Evolutionary conservation across 495 filamentous ascomycete genomes (phyloP), one percentile per base, ranked within the genome.

Genomic region (Hypomontagnella submonticulosa): DNA sequence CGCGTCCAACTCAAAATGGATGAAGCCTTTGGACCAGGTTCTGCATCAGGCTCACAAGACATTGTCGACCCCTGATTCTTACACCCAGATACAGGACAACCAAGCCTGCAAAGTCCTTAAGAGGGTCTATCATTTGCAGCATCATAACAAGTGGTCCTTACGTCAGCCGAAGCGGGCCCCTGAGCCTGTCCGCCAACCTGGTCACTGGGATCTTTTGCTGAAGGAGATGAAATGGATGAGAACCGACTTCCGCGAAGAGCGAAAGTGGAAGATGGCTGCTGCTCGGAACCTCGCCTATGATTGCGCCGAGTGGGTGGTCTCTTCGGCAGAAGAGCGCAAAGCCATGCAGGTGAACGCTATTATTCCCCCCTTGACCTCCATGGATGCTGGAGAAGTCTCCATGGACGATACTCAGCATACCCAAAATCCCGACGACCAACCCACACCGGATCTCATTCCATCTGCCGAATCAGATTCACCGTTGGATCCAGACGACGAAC

Each of bases 211-310:
- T 79, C 83, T 95, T 41, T 74, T 98, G 38, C 77, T 98, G 7
- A 84, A 92, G 63, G 92, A 99, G 76, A 90, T 93, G 85, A 96
- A 92, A 75, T 97, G 95, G 96, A 92, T 99, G 88, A 85, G 92
- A 36, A 97, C 92, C 1, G 95, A 99, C 78, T 98, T 98, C 69
- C 83, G 90, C 30, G 91, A 97, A 77, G 95, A 99, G 75, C 79
- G 91, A 23, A 96, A 96, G 73, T 97, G 92, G 92, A 97, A 97
- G 75, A 87, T 88, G 61, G 87, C 90, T 47, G 84, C 89, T 38
- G 92, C 93, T 2, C 86, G 85, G 51, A 89, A 88, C 50, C 81
- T 93, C 41, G 93, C 92, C 3, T 79, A 88, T 57, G 88, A 87
- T 71, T 97, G 93, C 76, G 89, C 90, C 1, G 88, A 92, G 67